These are phyloP conservation scores for Claviceps maximensis DNA, from an alignment of 2,329 filamentous ascomycete species.

Conservation along the genomic window DNA sequence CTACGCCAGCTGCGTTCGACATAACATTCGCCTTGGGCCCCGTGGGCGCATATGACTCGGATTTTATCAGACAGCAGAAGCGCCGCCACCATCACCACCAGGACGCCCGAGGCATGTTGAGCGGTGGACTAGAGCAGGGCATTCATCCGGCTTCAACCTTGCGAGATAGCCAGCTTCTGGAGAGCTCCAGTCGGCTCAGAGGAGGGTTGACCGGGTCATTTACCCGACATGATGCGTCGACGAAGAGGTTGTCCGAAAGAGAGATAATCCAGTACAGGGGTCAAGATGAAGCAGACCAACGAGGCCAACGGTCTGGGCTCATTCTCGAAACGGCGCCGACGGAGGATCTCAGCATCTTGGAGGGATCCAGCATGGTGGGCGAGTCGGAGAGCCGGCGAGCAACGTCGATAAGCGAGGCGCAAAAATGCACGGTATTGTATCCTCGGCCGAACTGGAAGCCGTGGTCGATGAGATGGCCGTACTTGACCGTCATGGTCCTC, in stretches of 20 bases:
- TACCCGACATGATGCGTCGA: constrained; percentile 19
- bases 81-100: constrained; percentile 38
- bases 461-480: constrained; percentile 50
- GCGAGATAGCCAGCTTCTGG: constrained; percentile 36
- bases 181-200: constrained; percentile 18
- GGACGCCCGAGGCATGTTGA: constrained; percentile 41
- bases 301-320: constrained; percentile 47
- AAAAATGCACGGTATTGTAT: constrained; percentile 38
- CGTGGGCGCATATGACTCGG: constrained; percentile 28
- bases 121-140: constrained; percentile 31
- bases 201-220: constrained; percentile 28
- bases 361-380: constrained; percentile 24
- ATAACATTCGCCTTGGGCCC: constrained; percentile 33
- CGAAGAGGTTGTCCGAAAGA: constrained; percentile 15
- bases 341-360: constrained; percentile 36
- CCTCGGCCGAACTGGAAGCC: constrained; percentile 56
- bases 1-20: constrained; percentile 26
- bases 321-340: constrained; percentile 32
- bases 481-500: constrained; percentile 38
- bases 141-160: constrained; percentile 32
- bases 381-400: constrained; percentile 22
- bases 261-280: constrained; percentile 36
- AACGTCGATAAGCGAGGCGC: constrained; percentile 23
- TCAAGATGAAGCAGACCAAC: constrained; percentile 45
- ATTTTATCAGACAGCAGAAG: constrained; percentile 29